phyloP scores from a whole-genome alignment of 495 filamentous ascomycete species.

The Hyaloscypha finlandica region DNA sequence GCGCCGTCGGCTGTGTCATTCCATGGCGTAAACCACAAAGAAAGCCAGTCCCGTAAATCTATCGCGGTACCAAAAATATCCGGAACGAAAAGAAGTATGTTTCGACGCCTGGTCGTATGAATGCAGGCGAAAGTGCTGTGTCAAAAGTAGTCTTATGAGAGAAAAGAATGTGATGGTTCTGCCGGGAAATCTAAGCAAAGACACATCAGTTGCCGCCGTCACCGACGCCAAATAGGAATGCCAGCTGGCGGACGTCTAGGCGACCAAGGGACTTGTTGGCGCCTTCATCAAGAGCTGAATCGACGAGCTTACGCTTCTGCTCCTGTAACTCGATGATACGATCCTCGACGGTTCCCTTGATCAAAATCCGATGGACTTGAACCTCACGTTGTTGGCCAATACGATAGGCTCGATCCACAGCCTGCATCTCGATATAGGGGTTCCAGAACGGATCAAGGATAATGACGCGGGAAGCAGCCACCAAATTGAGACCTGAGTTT shows the following conservation, averaged over 20 bases:
- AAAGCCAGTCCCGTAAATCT: no score
- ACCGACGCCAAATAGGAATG: conserved; percentile 32
- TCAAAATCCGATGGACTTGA: conserved; percentile 76
- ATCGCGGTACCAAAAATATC: no score
- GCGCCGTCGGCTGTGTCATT: no score
- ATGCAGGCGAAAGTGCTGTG: no score
- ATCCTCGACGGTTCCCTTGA: conserved; percentile 83
- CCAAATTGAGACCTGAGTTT: conserved; percentile 88
- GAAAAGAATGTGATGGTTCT: no score
- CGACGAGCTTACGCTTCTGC: conserved; percentile 75
- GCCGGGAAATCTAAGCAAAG: no score
- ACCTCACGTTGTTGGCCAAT: conserved; percentile 81
- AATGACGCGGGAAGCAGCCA: conserved; percentile 84
- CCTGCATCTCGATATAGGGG: conserved; percentile 91
- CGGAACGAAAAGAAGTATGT: no score
- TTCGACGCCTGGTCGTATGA: no score
- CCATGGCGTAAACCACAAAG: no score
- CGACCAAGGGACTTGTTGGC: conserved; percentile 30
- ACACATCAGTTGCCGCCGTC: not conserved
- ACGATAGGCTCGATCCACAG: conserved; percentile 89
- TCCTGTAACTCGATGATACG: conserved; percentile 86
- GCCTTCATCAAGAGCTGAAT: conserved; percentile 81
- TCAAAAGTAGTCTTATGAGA: no score
- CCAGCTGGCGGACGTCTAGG: conserved; percentile 26
- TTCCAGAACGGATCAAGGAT: conserved; percentile 98